phyloP scores from a whole-genome alignment of 768 basidiomycete species.

The Termitomyces sp. region DNA sequence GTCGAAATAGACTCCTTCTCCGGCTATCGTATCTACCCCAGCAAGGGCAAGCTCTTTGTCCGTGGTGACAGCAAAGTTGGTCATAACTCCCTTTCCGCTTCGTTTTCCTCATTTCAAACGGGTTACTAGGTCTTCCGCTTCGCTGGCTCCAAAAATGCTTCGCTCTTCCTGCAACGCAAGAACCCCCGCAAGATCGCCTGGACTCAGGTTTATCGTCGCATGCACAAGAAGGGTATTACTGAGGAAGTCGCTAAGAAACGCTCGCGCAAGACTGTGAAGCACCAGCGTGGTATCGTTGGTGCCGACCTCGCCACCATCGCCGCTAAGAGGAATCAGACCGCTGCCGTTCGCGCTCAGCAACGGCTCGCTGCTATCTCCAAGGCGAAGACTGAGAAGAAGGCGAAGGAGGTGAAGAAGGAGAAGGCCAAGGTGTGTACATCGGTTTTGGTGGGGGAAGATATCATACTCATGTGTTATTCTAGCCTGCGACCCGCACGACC shows the following conservation, averaged over 20 bases:
- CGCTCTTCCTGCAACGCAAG: conserved; percentile 98
- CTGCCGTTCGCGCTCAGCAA: conserved; percentile 76
- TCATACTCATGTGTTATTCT: background rate
- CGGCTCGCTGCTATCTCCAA: conserved; percentile 86
- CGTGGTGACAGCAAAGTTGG: conserved; percentile 93
- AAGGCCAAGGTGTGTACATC: conserved; percentile 67
- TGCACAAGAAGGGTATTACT: conserved; percentile 99
- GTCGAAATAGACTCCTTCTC: conserved; percentile 99
- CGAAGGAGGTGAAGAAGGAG: conserved; percentile 91
- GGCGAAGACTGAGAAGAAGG: conserved; percentile 97
- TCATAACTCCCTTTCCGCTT: background rate
- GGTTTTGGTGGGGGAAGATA: background rate
- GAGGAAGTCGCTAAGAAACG: conserved; percentile 99
- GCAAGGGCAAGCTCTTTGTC: conserved; percentile 94
- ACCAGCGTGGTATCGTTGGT: conserved; percentile 97
- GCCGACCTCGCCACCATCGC: conserved; percentile 90
- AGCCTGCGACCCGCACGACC: conserved; percentile 56
- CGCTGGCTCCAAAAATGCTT: conserved; percentile 86
- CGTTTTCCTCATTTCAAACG: background rate
- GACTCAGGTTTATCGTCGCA: conserved; percentile 90
- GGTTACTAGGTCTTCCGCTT: conserved; percentile 86
- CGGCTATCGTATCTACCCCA: conserved; percentile 96
- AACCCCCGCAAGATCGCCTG: conserved; percentile 99
- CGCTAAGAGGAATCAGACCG: conserved; percentile 90
- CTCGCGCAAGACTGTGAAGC: conserved; percentile 93